Evolutionary conservation across 305 asterid genomes (phyloP), one percentile per base, ranked within the genome.

Genomic region (Fraxinus greggii): DNA sequence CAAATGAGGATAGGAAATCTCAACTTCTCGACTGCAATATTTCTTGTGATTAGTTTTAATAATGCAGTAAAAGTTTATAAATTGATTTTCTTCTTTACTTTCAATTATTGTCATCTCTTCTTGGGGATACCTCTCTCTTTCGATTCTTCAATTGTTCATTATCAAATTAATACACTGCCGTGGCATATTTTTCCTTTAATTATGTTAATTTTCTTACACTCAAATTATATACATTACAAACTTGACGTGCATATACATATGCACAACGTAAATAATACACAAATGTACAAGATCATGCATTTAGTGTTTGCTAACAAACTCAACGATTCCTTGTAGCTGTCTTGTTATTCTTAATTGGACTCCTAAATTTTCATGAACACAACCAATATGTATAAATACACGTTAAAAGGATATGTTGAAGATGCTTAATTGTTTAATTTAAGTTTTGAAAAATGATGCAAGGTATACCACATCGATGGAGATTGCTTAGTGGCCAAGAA

Each of bases 401-500:
- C 1, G 40, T n/a, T 12, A 21, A 24, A 42, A 24, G 21, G 67
- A 32, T 69, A 9, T 13, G 7, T 9, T 17, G 24, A 38, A n/a
- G 19, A 26, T 19, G 26, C 31, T 67, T 67, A 15, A 7, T 23
- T 8, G 77, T 5, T 35, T 40, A 4, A 21, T 1, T 45, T 80
- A 24, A 21, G 8, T 54, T 33, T 28, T 23, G 10, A 8, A 7
- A 51, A 77, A 38, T 81, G 83, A 65, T 72, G 33, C 75, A 38
- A 56, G 15, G 26, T 35, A 76, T 85, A 79, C 7, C 88, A 51
- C 12, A 28, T 63, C 82, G 85, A 79, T 88, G 90, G 89, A 85
- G 79, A 77, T 35, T 24, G 26, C 88, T 88, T 0, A 88, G 90
- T 35, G 90, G 90, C 26, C 63, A 36, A 35, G 82, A 82, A 5